Evolutionary conservation across 495 filamentous ascomycete species (phyloP), one percentile per base, ranked within the genome.

Genomic region (Echria macrotheca): DNA sequence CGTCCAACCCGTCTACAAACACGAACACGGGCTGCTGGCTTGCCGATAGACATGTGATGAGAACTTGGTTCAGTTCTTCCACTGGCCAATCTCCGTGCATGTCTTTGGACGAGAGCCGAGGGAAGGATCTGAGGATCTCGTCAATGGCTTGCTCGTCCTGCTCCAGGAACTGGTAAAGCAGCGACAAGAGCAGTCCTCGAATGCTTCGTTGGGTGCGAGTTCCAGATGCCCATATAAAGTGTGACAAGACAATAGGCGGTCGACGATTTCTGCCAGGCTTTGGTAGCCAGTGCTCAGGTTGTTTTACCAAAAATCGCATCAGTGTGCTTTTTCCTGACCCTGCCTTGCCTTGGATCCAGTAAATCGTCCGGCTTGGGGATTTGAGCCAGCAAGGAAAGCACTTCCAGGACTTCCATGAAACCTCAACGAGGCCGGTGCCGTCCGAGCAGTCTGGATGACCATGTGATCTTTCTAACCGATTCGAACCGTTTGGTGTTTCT

Each of bases 321-420:
- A 73, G 36, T 0, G 71, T 75, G 26, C 68, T 71, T 44, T 76
- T 76, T 0, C 72, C 72, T 1, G 62, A 61, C 8, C 69, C 72
- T 15, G 71, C 49, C 50, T 72, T 74, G 1, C 72, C 72, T 11
- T 39, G 53, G 6, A 74, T 54, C 66, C 68, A 72, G 50, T 66
- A 75, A 0, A 67, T 35, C 6, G 56, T 53, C 19, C 50, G n/a
- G 1, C 9, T 0, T 3, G 42, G 50, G 12, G 19, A 39, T 54
- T 61, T 41, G 0, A 71, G 51, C 69, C 69, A 71, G 10, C 61
- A 42, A 4, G 23, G 28, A 47, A 73, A 71, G 33, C 55, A 57
- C 8, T 41, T 29, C 62, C 56, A 62, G 33, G 54, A 57, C 8
- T 41, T 29, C 62, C 56, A 62, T 0, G 8, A 39, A 1, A 52